A percentile compares a stretch with the other conserved stretches of the same genome.
phyloP scores from a whole-genome alignment of 2,329 filamentous ascomycete species.

The Paraphoma chrysanthemicola region DNA sequence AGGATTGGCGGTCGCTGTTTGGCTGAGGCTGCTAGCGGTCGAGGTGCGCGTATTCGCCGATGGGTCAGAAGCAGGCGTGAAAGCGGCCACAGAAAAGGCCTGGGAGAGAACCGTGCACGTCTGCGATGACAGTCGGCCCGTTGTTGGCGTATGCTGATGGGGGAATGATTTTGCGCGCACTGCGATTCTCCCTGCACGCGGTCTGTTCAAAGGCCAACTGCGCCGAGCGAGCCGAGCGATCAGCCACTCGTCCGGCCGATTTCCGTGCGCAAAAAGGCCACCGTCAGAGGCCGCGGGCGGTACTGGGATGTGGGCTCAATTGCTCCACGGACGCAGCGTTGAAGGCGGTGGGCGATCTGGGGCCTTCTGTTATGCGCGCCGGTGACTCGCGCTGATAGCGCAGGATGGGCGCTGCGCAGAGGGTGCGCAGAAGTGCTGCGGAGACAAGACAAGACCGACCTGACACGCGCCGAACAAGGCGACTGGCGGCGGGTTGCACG shows the following conservation, averaged over 20 bases:
- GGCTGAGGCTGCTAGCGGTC: slow-evolving; percentile 8
- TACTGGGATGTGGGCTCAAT: slow-evolving; percentile 11
- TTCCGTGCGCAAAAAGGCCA: slow-evolving; percentile 12
- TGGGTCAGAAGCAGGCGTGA: slow-evolving; percentile 18
- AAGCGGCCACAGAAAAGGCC: slow-evolving; percentile 23
- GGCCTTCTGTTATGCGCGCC: slow-evolving; percentile 19
- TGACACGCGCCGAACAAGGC: slow-evolving; percentile 19
- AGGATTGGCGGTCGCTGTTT: slow-evolving; percentile 15
- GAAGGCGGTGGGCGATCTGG: slow-evolving; percentile 18
- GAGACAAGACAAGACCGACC: slow-evolving; percentile 13
- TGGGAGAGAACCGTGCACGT: background rate
- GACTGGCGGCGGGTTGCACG: slow-evolving; percentile 42
- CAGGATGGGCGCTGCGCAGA: background rate
- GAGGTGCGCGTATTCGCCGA: slow-evolving; percentile 28
- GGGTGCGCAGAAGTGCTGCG: slow-evolving; percentile 7
- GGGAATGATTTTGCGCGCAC: slow-evolving; percentile 27
- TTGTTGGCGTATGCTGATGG: slow-evolving; percentile 28
- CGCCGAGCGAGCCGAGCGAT: slow-evolving; percentile 46
- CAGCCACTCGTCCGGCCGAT: slow-evolving; percentile 42
- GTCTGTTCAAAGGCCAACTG: slow-evolving; percentile 32
- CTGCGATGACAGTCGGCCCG: slow-evolving; percentile 38
- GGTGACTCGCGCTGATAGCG: slow-evolving; percentile 18
- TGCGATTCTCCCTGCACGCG: slow-evolving; percentile 32
- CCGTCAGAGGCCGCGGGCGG: background rate
- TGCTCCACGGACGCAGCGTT: slow-evolving; percentile 8